Conservation (phyloP, 257 asterid species). For the Przewalskia tangutica region DNA sequence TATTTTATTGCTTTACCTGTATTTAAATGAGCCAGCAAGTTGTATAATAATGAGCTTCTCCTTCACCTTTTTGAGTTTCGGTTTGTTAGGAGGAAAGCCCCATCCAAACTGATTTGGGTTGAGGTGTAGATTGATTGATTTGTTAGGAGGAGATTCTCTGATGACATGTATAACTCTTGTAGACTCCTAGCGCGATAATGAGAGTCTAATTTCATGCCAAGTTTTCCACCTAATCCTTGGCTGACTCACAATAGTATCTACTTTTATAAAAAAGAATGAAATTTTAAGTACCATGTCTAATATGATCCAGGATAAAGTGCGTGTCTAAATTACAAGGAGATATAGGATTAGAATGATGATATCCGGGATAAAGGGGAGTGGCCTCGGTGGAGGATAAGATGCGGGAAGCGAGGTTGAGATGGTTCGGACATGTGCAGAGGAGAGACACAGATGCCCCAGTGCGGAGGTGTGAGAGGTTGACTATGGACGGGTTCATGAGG, state of each 20-base stretch:
- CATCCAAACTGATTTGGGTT: neutral
- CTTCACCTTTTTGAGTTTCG: neutral
- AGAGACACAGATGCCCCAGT: no score
- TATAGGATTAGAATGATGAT: no score
- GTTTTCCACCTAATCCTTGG: neutral
- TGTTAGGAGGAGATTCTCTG: neutral
- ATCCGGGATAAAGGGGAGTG: no score
- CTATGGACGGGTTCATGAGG: no score
- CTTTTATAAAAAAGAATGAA: neutral
- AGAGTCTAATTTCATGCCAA: neutral
- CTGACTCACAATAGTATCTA: neutral
- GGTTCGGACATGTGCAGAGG: no score
- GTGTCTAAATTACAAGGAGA: no score
- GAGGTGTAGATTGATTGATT: neutral
- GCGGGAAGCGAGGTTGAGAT: no score
- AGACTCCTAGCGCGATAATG: neutral
- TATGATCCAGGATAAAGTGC: no score
- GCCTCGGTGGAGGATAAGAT: no score
- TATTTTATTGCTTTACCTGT: neutral
- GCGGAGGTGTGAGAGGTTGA: no score
- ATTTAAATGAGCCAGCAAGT: neutral
- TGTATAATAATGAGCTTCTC: neutral
- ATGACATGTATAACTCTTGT: neutral
- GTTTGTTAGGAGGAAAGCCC: neutral
- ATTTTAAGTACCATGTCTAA: neutral